Percentiles rank a stretch among this genome's conserved stretches.
phyloP scores from a whole-genome alignment of 495 filamentous ascomycete species.

The Haplographium delicatum region DNA sequence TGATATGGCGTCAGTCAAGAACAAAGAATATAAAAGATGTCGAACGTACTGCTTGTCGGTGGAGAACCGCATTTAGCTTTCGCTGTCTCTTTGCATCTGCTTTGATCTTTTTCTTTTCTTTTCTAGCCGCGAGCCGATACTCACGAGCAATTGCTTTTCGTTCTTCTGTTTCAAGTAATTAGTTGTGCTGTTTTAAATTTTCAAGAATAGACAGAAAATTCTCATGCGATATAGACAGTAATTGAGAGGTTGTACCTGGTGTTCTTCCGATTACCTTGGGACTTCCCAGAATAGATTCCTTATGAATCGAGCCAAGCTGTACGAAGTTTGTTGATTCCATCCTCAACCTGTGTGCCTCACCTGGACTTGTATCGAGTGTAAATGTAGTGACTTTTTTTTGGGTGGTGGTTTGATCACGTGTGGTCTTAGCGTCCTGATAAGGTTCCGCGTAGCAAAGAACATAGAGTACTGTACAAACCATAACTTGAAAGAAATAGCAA shows the following conservation, averaged over 20 bases:
- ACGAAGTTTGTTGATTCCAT: constrained; percentile 14
- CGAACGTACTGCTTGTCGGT: constrained; percentile 28
- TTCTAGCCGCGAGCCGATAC: constrained; percentile 9
- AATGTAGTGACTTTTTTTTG: too few relatives aligned
- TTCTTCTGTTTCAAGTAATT: constrained; percentile 10
- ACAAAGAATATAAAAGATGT: neutral
- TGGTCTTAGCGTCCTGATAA: too few relatives aligned
- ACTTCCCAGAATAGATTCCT: neutral
- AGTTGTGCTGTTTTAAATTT: neutral
- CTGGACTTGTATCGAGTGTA: neutral
- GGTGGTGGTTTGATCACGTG: too few relatives aligned
- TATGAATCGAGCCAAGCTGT: neutral
- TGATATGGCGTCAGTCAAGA: neutral
- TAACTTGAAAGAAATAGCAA: too few relatives aligned
- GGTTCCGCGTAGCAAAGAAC: too few relatives aligned
- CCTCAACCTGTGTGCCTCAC: neutral
- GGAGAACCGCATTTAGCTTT: constrained; percentile 33
- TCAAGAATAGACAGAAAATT: neutral
- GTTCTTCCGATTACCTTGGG: constrained; percentile 3
- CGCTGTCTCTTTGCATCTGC: constrained; percentile 34
- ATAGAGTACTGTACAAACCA: too few relatives aligned
- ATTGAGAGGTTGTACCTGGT: constrained; percentile 1
- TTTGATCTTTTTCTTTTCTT: constrained; percentile 21
- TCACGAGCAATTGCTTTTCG: constrained; percentile 13
- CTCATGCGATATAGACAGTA: too few relatives aligned